Base-by-base conservation (phyloP, 768 basidiomycete species). In the Suillus cothurnatus region DNA sequence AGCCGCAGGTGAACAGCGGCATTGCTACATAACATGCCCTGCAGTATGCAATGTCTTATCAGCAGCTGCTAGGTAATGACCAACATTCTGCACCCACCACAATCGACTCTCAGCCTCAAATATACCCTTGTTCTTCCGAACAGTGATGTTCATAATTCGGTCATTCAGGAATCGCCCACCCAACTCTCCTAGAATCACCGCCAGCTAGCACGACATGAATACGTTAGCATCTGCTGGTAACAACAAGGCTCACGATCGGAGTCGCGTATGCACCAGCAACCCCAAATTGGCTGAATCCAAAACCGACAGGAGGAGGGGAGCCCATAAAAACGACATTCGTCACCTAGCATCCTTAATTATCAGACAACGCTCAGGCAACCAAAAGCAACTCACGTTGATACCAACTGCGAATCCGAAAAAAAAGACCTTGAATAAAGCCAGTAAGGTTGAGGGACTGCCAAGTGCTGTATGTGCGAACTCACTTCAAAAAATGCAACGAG, bases 271-370 rank as follows among this genome's bases (percentile, higher is more conserved):
- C 71, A n/a, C 81, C 82, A 15, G 84, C 77, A 36, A 81, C 75
- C 6, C 73, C 71, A 66, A 78, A 76, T 63, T 76, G 77, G 41
- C 67, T 75, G 71, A 81, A 83, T 1, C 82, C 84, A 63, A 81
- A 87, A 1, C 85, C 86, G 6, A 75, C 66, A 0, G 85, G 85
- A 0, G 75, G 68, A 0, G 83, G 82, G 2, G 77, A 74, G 5
- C 81, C 85, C 6, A 86, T 72, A 72, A 87, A 87, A 6, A 86
- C 84, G 0, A 81, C 84, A 49, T 84, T 85, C 7, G 86, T 88
- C 23, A 84, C 83, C 81, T 86, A 63, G 4, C 7, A 23, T 32
- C 12, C 21, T 55, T 55, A n/a, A 38, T 6, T n/a, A 32, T 31
- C 11, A 28, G 34, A 6, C 9, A 3, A 23, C 9, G 6, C 45